Base-by-base conservation (phyloP, 2,329 filamentous ascomycete species). In the Parastagonospora nodorum region DNA sequence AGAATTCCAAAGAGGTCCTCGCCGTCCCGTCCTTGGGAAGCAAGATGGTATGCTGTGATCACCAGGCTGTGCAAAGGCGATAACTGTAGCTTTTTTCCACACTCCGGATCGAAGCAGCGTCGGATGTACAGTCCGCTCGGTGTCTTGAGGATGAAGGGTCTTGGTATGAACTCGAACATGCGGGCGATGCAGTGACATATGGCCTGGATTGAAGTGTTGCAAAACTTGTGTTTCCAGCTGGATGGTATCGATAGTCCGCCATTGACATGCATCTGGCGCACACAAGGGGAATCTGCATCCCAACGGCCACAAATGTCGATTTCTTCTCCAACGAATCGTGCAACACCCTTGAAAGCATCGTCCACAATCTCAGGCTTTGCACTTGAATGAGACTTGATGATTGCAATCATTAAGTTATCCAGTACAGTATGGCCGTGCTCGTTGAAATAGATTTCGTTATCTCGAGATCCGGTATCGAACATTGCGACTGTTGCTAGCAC, bases 191-290 rank as follows among this genome's bases (percentile, higher is more conserved):
- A 68, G 51, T 78, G 71, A 19, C 67, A 74, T 5, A 78, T 63
- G 0, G 73, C 62, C 58, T 76, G 74, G 5, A 66, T 59, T 1
- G 75, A 75, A 5, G 74, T 77, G 45, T 79, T 74, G 45, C 76
- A 79, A 49, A 79, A 78, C 40, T 71, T 74, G 52, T 78, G 76
- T 52, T 79, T 79, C 76, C 75, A 79, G 0, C 41, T 11, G 2
- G 51, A 45, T 0, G 76, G 76, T 15, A 75, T 68, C 1, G 40
- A 50, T 3, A 56, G 14, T 11, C 45, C 46, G 1, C 73, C 73
- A 1, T 46, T 53, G 1, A 56, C 58, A 9, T 72, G 50, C 2
- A 76, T 60, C 1, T 52, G 36, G 5, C 74, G 68, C 30, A 73
- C 46, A 40, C 62, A 72, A 5, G 66, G 57, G 1, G 75, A 75